Evolutionary conservation across 306 rosid genomes (phyloP).

Genomic region (Morella rubra): DNA sequence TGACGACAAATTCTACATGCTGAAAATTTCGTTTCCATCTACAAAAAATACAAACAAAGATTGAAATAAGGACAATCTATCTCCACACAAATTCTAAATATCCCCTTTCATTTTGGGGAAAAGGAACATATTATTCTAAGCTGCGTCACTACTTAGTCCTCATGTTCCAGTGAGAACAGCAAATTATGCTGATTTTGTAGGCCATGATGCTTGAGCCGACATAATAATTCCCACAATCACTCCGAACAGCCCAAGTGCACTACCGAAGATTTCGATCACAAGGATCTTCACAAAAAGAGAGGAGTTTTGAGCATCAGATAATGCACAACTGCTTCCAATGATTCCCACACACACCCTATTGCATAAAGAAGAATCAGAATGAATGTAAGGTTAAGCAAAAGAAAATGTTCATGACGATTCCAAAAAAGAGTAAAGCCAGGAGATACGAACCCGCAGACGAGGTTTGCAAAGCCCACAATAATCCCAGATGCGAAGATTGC

Average conservation of each 20-base stretch:
- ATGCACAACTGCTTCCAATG: constrained; percentile 96
- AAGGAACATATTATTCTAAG: too few relatives aligned
- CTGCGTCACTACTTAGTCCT: constrained; percentile 7
- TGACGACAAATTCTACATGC: not conserved
- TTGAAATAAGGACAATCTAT: not conserved
- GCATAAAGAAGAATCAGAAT: constrained; percentile 18
- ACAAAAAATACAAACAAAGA: not conserved
- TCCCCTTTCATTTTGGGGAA: too few relatives aligned
- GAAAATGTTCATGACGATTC: constrained; percentile 12
- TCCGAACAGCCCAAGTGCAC: constrained; percentile 95
- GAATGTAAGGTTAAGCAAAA: not conserved
- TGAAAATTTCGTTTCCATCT: not conserved
- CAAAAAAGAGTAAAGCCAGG: not conserved
- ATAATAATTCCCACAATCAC: constrained; percentile 96
- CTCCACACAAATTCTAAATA: constrained; percentile 25
- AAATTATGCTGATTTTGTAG: constrained; percentile 45
- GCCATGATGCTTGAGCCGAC: constrained; percentile 99
- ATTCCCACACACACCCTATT: constrained; percentile 85
- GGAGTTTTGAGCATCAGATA: constrained; percentile 97
- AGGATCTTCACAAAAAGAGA: constrained; percentile 96
- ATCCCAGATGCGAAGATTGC: constrained; percentile 95
- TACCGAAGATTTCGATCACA: constrained; percentile 94
- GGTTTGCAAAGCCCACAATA: constrained; percentile 94
- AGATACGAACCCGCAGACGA: constrained; percentile 76
- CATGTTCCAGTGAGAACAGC: constrained; percentile 3